Evolutionary conservation across 208 protist species (phyloP), one percentile per base, ranked within the genome.

Genomic region (Trichomonas vaginalis): DNA sequence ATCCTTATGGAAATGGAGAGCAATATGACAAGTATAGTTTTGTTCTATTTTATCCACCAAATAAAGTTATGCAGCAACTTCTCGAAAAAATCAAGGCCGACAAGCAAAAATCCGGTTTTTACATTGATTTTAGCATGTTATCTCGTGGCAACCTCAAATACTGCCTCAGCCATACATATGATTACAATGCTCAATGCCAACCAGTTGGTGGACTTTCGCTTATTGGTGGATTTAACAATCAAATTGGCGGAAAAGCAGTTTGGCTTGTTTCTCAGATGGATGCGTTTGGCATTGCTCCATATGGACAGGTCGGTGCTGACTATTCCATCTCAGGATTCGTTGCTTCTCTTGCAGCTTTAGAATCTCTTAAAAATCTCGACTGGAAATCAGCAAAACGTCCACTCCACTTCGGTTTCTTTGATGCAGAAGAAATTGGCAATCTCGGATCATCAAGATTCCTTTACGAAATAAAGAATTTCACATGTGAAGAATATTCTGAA

Each of bases 291-390:
- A 48, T 92, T 32, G 17, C 45, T 40, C 86, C 86, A 48, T 92
- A 92, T 40, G 86, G n/a, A 35, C 45, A 48, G 10, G 45, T 51
- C 39, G 86, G 86, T 32, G 40, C 86, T 12, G 86, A 92, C 37
- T 92, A 92, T 92, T 92, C 86, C 15, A 92, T 92, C 45, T 92
- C 86, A 17, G 86, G 86, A 2, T 92, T 92, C 39, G 86, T 92
- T 92, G 27, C 86, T 9, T 39, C 45, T 15, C 12, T 92, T 48
- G 86, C 86, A 2, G 86, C 86, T 17, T 27, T 92, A 23, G 45
- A 92, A 92, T 45, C 45, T 0, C 45, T 92, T 32, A 23, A 92
- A 51, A 51, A 51, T 37, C 45, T 92, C 39, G 45, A 92, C 51
- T 92, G 86, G 86, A 27, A 6, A 9, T 39, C 48, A 14, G 86